Base-by-base conservation (phyloP, 2,329 filamentous ascomycete genomes). In the Neobulgaria alba region DNA sequence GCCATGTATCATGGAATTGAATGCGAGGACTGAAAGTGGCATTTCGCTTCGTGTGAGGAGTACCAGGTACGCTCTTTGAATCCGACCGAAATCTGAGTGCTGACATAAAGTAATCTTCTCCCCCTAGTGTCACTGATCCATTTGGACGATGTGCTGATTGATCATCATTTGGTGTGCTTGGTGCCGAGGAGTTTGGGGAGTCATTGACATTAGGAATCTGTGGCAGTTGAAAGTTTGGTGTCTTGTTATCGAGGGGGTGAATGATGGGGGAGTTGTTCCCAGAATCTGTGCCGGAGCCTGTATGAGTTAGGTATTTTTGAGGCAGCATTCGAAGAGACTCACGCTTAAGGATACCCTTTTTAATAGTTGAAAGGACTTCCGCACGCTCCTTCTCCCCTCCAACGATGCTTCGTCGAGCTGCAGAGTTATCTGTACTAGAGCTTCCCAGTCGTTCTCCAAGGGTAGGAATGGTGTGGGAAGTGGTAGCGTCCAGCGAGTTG, bases 291-390 rank as follows among this genome's bases (percentile, higher is more conserved):
- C 55, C 57, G 35, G 58, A 54, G 37, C 56, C 58, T 61, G 10
- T 3, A 16, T 23, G 9, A 37, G 63, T 69, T 66, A 61, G 46
- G 35, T 36, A 34, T 17, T 40, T 4, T 40, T 52, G n/a, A 36
- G 54, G 17, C 21, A 31, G 35, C 16, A 30, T 7, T 18, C 9
- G 38, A 26, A 5, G 32, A 18, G 14, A 63, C 76, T 62, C 73
- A 85, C 88, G 85, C 67, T 98, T 98, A 41, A 98, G 64, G 36
- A 98, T 98, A 36, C 92, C 92, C 66, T 95, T 95, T 58, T 87
- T 87, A 35, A 96, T 87, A 5, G 88, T 86, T 15, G 89, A 87
- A 32, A 96, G 73, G 12, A 95, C 84, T 59, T 96, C 90, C 1
- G 89, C 87, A 48, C 90, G 80, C 58, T 96, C 92, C 56, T 72